These are phyloP conservation scores for Fusarium agapanthi DNA, from an alignment of 2,329 filamentous ascomycete species.

Conservation along the genomic window DNA sequence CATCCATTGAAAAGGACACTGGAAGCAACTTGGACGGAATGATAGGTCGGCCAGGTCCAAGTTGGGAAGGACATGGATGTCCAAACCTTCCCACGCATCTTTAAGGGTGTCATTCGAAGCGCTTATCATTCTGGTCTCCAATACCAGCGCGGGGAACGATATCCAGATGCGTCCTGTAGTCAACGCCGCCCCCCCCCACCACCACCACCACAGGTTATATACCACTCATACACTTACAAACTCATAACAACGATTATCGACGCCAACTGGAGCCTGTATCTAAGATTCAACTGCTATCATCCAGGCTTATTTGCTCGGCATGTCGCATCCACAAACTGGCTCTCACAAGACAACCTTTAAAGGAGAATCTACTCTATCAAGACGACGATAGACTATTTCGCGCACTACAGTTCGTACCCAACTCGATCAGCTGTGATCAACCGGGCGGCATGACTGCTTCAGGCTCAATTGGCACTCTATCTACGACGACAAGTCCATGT, in stretches of 20 bases:
- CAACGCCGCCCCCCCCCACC: background rate
- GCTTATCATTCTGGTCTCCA: background rate
- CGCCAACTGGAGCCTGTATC: background rate
- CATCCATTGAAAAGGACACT: background rate
- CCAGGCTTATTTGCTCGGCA: slow-evolving; percentile 1
- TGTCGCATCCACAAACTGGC: slow-evolving; percentile 48
- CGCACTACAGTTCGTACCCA: slow-evolving; percentile 57
- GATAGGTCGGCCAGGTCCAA: background rate
- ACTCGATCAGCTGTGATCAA: slow-evolving; percentile 60
- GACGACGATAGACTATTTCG: slow-evolving; percentile 46
- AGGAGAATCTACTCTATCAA: slow-evolving; percentile 47
- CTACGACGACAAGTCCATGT: slow-evolving; percentile 59
- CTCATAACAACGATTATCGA: background rate
- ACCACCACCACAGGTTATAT: background rate
- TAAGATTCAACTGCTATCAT: background rate
- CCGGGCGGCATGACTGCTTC: slow-evolving; percentile 66
- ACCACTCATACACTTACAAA: background rate
- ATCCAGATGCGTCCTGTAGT: background rate
- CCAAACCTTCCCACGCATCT: background rate
- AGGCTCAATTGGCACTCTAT: slow-evolving; percentile 63
- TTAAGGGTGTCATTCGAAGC: background rate
- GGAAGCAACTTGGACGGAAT: background rate
- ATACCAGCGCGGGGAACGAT: background rate
- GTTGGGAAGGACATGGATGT: background rate
- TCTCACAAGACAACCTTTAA: slow-evolving; percentile 50